Conservation (phyloP, 495 filamentous ascomycete species). For the Hyphodiscus hymeniophilus region DNA sequence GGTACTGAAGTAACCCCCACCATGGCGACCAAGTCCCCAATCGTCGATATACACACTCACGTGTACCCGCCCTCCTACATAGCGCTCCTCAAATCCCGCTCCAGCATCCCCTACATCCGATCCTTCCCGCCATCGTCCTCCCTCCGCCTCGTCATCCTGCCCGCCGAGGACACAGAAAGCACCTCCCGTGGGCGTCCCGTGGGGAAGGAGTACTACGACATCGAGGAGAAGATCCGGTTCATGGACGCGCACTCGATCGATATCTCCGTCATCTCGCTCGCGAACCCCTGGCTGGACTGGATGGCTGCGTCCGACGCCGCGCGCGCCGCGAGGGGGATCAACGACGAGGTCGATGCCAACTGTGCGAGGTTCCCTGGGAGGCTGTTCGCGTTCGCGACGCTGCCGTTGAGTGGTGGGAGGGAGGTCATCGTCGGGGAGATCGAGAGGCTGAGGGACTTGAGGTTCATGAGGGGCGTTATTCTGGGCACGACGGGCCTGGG, state of each 20-base stretch:
- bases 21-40: constrained; percentile 24
- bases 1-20: no score
- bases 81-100: constrained; percentile 66
- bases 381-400: constrained; percentile 72
- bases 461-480: constrained; percentile 74
- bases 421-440: constrained; percentile 58
- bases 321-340: constrained; percentile 55
- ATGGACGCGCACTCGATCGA: constrained; percentile 80
- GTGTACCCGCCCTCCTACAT: constrained; percentile 85
- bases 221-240: constrained; percentile 67
- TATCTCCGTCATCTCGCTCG: constrained; percentile 78
- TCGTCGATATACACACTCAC: constrained; percentile 92
- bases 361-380: constrained; percentile 50
- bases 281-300: constrained; percentile 96
- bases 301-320: constrained; percentile 53
- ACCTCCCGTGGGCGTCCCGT: constrained; percentile 33
- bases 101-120: constrained; percentile 72
- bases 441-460: constrained; percentile 45
- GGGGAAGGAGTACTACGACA: constrained; percentile 31
- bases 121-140: constrained; percentile 48
- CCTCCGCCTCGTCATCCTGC: constrained; percentile 75
- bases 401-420: constrained; percentile 65
- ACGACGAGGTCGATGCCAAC: constrained; percentile 64
- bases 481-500: constrained; percentile 82
- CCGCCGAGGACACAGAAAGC: constrained; percentile 50